These are phyloP conservation scores for Arctium minus DNA, from an alignment of 129 eudicot genomes.

Conservation along the genomic window DNA sequence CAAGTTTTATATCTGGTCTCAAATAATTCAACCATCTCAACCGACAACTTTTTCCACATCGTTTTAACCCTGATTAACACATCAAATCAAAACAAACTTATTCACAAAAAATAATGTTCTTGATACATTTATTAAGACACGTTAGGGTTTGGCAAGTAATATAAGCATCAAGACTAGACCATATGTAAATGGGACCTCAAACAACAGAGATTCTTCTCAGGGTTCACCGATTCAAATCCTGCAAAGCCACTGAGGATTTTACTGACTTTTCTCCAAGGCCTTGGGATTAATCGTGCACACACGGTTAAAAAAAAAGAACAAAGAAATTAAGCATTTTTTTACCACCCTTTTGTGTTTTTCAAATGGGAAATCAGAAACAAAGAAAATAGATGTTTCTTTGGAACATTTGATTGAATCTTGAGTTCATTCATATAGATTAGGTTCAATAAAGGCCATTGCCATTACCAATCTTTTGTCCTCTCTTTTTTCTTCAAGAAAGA, in stretches of 20 bases:
- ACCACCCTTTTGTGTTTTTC: slow-evolving; percentile 6
- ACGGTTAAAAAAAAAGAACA: not conserved
- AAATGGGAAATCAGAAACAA: not conserved
- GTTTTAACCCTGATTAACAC: slow-evolving; percentile 46
- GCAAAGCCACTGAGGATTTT: too few relatives aligned
- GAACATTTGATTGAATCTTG: not conserved
- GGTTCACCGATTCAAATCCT: too few relatives aligned
- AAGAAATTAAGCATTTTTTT: not conserved
- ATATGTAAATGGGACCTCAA: not conserved
- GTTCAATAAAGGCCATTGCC: not conserved
- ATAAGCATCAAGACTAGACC: not conserved
- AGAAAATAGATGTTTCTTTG: not conserved
- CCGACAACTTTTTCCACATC: slow-evolving; percentile 82
- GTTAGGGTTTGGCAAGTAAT: not conserved
- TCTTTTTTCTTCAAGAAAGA: not conserved
- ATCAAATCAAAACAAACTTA: not conserved
- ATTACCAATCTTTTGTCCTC: too few relatives aligned
- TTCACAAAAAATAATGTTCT: not conserved
- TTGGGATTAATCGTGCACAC: too few relatives aligned
- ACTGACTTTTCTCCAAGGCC: too few relatives aligned
- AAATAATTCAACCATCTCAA: slow-evolving; percentile 74
- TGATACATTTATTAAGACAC: not conserved
- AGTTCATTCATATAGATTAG: not conserved
- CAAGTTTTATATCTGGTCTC: slow-evolving; percentile 73
- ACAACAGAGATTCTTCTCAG: too few relatives aligned